Percentiles rank a stretch among this genome's conserved stretches.
phyloP scores from a whole-genome alignment of 2,329 filamentous ascomycete genomes.

The Fusarium liriodendri region DNA sequence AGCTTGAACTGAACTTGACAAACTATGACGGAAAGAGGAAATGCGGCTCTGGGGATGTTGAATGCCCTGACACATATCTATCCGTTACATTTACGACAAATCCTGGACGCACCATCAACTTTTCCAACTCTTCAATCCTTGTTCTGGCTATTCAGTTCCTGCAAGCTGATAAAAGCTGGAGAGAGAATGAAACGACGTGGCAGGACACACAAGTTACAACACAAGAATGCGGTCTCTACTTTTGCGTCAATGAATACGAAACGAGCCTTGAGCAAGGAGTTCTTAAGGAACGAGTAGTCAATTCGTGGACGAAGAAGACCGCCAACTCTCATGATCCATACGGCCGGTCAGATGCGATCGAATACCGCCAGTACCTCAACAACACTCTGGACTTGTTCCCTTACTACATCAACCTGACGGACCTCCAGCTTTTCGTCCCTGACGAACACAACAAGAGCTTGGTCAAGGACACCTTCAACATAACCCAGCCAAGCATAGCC shows the following conservation, averaged over 20 bases:
- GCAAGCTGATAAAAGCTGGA: neutral
- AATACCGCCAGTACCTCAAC: neutral
- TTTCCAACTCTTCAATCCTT: neutral
- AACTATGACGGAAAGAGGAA: neutral
- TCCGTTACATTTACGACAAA: constrained; percentile 6
- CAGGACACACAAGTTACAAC: neutral
- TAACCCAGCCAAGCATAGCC: constrained; percentile 2
- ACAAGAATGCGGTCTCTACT: constrained; percentile 13
- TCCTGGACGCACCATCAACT: neutral
- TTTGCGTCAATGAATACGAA: constrained; percentile 18
- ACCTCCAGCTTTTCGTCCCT: constrained; percentile 22
- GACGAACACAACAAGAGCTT: neutral
- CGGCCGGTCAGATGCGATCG: neutral
- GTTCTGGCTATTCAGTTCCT: constrained; percentile 7
- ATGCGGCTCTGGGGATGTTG: fast-evolving
- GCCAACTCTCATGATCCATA: neutral
- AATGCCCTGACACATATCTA: constrained; percentile 14
- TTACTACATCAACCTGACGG: fast-evolving
- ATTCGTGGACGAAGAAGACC: neutral
- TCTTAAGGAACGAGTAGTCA: neutral
- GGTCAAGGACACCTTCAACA: neutral
- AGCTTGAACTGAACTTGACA: neutral
- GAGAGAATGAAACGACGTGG: neutral
- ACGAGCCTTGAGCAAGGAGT: neutral
- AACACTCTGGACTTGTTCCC: neutral